Conservation (phyloP, 1,284 basidiomycete genomes). For the Pyrrhoderma lamaoense region DNA sequence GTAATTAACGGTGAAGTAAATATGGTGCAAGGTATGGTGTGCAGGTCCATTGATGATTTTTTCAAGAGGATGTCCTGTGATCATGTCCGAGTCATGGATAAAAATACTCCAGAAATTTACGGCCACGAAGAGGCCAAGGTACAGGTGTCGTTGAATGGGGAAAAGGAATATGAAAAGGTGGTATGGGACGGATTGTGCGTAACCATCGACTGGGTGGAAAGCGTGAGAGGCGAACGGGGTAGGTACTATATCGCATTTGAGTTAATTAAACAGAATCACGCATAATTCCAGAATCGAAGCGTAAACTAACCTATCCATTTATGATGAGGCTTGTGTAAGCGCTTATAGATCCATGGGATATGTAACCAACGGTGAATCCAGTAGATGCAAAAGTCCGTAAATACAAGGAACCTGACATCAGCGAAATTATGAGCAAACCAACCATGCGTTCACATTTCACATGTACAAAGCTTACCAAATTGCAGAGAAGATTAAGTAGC, state of each 20-base stretch:
- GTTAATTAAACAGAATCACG: slow-evolving; percentile 2
- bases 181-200: slow-evolving; percentile 89
- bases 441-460: background rate
- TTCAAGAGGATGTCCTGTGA: slow-evolving; percentile 88
- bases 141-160: slow-evolving; percentile 81
- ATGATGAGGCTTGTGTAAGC: slow-evolving; percentile 94
- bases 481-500: slow-evolving; percentile 56
- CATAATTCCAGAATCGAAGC: slow-evolving; percentile 27
- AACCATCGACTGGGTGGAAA: slow-evolving; percentile 96
- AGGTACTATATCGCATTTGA: slow-evolving; percentile 54
- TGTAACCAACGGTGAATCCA: slow-evolving; percentile 94
- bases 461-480: slow-evolving; percentile 44
- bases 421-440: background rate
- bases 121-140: slow-evolving; percentile 77
- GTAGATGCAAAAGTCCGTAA: slow-evolving; percentile 91
- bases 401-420: slow-evolving; percentile 65
- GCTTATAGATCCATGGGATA: slow-evolving; percentile 83
- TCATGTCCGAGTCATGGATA: slow-evolving; percentile 99
- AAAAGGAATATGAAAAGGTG: slow-evolving; percentile 91
- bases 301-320: slow-evolving; percentile 95
- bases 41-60: slow-evolving; percentile 94
- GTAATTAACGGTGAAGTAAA: slow-evolving; percentile 96
- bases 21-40: slow-evolving; percentile 94
- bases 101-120: slow-evolving; percentile 93
- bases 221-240: slow-evolving; percentile 96